Base-by-base conservation (phyloP, 2,329 filamentous ascomycete genomes). In the Diaporthe capsici region DNA sequence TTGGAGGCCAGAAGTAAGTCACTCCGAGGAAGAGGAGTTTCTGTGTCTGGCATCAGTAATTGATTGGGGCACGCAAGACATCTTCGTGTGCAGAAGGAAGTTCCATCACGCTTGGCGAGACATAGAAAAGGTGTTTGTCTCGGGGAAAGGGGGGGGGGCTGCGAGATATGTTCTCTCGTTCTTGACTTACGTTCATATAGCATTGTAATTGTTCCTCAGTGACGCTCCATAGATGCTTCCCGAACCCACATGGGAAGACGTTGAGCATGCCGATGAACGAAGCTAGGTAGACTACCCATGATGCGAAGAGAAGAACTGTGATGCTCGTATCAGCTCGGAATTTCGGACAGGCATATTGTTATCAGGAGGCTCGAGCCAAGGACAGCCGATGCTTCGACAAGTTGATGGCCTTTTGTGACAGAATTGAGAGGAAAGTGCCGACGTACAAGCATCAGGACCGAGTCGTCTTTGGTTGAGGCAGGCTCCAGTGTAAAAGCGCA, bases 1-100 rank as follows among this genome's bases (percentile, higher is more conserved):
- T 78, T 31, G 79, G 76, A 17, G 79, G 77, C 75, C 76, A 78
- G 72, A 79, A 77, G 57, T 80, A 80, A n/a, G 78, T 76, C 22
- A 78, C 28, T 15, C 77, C 78, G 31, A 77, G 73, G 51, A 77
- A 77, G 25, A 77, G 63, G 28, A 77, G 73, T 37, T 71, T 55
- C 76, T 77, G 60, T 57, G 49, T 65, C 42, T 63, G 34, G 7
- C 20, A n/a, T 70, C 4, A 70, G 49, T 31, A 8, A 42, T 37
- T 10, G 37, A 22, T 37, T 49, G 49, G n/a, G 42, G 34, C 47
- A 28, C 53, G 39, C 28, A 25, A 58, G 72, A 67, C 22, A 47
- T n/a, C 42, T 5, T 9, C 15, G 25, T 34, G n/a, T 51, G 37
- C 44, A 67, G 31, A 51, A 51, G 63, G 31, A 47, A 67, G 12